A percentile compares a stretch with the other conserved stretches of the same genome.
phyloP scores from a whole-genome alignment of 768 basidiomycete species.

The Kwoniella newhampshirensis region DNA sequence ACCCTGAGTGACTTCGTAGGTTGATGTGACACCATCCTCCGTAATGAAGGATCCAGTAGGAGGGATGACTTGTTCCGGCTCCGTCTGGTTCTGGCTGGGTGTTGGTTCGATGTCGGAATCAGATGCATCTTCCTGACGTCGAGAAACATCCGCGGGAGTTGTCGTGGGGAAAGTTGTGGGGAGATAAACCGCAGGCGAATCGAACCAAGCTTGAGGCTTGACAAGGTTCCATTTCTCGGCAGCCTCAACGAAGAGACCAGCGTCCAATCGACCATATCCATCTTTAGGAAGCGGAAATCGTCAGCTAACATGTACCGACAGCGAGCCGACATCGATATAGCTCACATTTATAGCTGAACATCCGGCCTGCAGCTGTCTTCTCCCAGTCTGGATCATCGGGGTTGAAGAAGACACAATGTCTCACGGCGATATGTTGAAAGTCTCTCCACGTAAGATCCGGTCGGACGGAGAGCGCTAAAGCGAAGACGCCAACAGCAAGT shows the following conservation, averaged over 20 bases:
- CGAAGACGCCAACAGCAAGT: conserved; percentile 89
- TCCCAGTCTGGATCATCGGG: conserved; percentile 94
- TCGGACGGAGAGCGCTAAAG: conserved; percentile 82
- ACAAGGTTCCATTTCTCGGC: conserved; percentile 81
- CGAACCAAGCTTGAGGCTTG: conserved; percentile 90
- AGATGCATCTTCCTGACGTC: conserved; percentile 14
- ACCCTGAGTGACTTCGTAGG: conserved; percentile 65
- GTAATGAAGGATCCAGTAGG: conserved; percentile 59
- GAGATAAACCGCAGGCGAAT: conserved; percentile 63
- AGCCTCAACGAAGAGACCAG: conserved; percentile 72
- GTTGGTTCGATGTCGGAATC: background rate
- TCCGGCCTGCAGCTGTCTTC: conserved; percentile 66
- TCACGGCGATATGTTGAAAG: conserved; percentile 82
- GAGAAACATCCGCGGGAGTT: conserved; percentile 6
- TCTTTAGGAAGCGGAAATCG: conserved; percentile 50
- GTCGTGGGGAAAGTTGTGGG: conserved; percentile 24
- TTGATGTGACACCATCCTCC: conserved; percentile 65
- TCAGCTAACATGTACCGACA: background rate
- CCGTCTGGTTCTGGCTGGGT: conserved; percentile 2
- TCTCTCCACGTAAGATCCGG: conserved; percentile 97
- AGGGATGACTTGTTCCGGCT: conserved; percentile 60
- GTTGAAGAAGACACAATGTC: conserved; percentile 74
- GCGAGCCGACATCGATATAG: background rate
- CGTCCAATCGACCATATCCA: conserved; percentile 87
- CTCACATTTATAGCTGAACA: conserved; percentile 76